Base-by-base conservation (phyloP, 108 stramenopile species). In the Fistulifera solaris region DNA sequence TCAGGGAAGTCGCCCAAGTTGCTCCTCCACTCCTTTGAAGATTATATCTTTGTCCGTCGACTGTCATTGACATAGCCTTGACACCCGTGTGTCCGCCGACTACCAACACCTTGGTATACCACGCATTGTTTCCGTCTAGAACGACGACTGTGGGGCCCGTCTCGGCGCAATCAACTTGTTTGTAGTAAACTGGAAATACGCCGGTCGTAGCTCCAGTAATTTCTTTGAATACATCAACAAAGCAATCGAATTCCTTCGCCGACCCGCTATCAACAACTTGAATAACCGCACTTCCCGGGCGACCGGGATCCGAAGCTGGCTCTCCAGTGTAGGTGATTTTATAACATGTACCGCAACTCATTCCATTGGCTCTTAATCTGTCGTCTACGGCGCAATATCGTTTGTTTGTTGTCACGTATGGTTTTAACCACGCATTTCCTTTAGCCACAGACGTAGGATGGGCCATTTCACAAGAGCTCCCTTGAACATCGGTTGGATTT, bases 1-100 rank as follows among this genome's bases (percentile, higher is more conserved):
- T 6, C 19, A 51, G 50, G 3, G 6, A 4, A n/a, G 50, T 23
- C 22, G 50, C 50, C 50, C 50, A 51, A 12, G 50, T 51, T 23
- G 50, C 50, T n/a, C 50, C 22, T 17, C 44, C 21, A 17, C 16
- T 21, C 11, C 44, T 17, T 19, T 19, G 44, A 17, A 45, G 16
- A 19, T 17, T 6, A 3, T 5, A 26, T n/a, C 15, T 3, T n/a
- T 26, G 7, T 23, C 24, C 25, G 15, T 23, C 50, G 22, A 51
- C 25, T 51, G 22, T 51, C 19, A 51, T 51, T 23, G 22, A 23
- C 5, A 27, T 21, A 5, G 50, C 6, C 5, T 23, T n/a, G 50
- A 51, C 50, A 27, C 50, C 50, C 6, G 50, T 51, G 24, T n/a
- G 15, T 51, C 50, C 50, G 25, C 50, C 50, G 3, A 23, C 50